Evolutionary conservation across 2,329 filamentous ascomycete species (phyloP), one percentile per base, ranked within the genome.

Genomic region (Claviceps digitariae): DNA sequence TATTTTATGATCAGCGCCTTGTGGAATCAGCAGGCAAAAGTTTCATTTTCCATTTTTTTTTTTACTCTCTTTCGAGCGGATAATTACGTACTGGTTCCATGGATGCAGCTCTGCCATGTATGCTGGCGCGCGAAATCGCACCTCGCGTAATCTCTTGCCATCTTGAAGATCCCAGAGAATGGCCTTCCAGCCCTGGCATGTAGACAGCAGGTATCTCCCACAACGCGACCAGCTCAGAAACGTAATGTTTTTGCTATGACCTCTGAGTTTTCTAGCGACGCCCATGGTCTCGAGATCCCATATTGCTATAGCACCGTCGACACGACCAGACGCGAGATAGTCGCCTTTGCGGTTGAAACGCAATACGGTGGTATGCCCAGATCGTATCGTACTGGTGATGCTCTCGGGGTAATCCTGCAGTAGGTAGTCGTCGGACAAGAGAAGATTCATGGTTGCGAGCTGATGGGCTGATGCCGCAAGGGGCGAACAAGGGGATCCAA

Each of bases 221-320:
- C 90, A 88, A 61, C 85, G 79, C 51, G 91, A 96, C 93, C 93
- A 98, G 72, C 90, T 95, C 56, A 98, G 70, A 51, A 88, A 95
- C 61, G 95, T 91, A 54, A 98, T 90, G 66, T 93, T 91, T 64
- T 88, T 84, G 50, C 87, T 95, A 70, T 98, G 93, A 13, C 91
- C 93, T 59, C 89, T 83, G 58, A 98, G 75, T 71, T 97, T 98
- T 64, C 90, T 85, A 55, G 93, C 93, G 4, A 97, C 88, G 40
- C 93, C 91, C 77, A 94, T 95, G 10, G 94, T 98, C 70, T 98
- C 94, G 50, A 97, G 82, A 66, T 98, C 93, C 78, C 95, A 98
- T 48, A 98, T 86, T 53, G 95, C 88, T 43, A 98, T 86, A 5
- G 89, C 93, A 60, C 93, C 93, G 71, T 98, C 93, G 57, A 90